Base-by-base conservation (phyloP, 202 grass and related monocot species). In the Setaria italica region DNA sequence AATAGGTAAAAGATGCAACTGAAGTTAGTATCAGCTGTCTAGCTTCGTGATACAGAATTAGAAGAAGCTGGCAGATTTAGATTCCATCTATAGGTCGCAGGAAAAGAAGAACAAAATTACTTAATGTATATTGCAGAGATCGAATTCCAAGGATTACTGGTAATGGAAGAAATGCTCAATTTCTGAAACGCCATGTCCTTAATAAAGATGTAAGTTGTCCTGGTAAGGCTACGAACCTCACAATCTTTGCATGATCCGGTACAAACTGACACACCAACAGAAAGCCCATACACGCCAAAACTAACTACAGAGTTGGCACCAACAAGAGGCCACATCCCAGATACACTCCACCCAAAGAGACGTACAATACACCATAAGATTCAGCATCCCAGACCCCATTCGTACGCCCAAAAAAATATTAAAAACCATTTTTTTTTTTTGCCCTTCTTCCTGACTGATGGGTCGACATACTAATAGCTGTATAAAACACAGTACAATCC, bases 201-300 rank as follows among this genome's bases (percentile, higher is more conserved):
- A 55, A 71, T 35, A 72, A 6, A 32, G 59, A 13, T 85, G 65
- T 71, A 75, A 55, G 17, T 16, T 80, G 70, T 82, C 19, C 54
- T 76, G 62, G 55, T 48, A 53, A 88, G 72, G 51, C 25, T 59
- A 82, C 29, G 56, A n/a, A 77, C 47, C 29, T 78, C 72, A 90
- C 70, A 87, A 76, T 80, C 72, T 90, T 90, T 84, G 80, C 54
- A 62, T 82, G 81, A 81, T 60, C 64, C 25, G 30, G 46, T 80
- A 87, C 76, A 54, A 87, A 84, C 84, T 17, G 80, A 72, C 79
- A 84, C 20, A 43, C 14, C 29, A 90, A 78, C 83, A 73, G 78
- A 86, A 90, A 72, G 60, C 80, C 45, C 56, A 83, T 41, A 78
- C 73, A 64, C 64, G 62, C 32, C 54, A 82, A 82, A 60, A 66